These are phyloP conservation scores for Solanum acaule DNA, from an alignment of 257 asterid genomes.

Conservation along the genomic window DNA sequence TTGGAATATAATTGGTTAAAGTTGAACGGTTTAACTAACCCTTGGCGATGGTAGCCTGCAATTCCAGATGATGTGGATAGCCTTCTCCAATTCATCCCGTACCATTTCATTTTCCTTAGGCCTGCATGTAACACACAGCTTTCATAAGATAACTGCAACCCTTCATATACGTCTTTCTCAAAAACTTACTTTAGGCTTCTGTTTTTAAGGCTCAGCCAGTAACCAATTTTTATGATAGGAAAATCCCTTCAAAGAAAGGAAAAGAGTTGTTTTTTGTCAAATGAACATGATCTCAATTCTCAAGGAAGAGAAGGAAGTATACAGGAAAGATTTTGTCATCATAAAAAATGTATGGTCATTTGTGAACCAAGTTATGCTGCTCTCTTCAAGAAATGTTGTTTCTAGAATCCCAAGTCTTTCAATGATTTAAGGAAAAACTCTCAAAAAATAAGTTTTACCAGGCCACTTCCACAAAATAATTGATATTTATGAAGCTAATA, in stretches of 20 bases:
- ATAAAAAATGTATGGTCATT: neutral
- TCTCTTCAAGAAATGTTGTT: neutral
- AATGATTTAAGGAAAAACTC: neutral
- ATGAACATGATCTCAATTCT: neutral
- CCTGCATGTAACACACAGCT: constrained; percentile 25
- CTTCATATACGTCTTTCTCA: neutral
- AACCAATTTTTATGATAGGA: neutral
- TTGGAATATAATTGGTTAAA: neutral
- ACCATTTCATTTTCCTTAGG: constrained; percentile 74
- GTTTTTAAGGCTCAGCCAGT: neutral
- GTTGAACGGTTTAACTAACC: constrained; percentile 30
- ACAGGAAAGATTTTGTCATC: neutral
- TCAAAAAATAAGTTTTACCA: neutral
- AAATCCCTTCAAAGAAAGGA: neutral
- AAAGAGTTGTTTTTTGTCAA: neutral
- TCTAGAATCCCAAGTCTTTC: neutral
- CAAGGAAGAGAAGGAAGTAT: neutral
- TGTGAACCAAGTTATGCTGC: neutral
- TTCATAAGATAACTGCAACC: neutral
- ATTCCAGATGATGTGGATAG: constrained; percentile 84
- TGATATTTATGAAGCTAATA: neutral
- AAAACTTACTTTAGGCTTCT: neutral
- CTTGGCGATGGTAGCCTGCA: constrained; percentile 92
- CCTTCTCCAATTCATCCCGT: constrained; percentile 68
- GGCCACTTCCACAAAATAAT: neutral